These are phyloP conservation scores for Apophysomyces sp. DNA, from an alignment of 371 early-diverging fungal species.

Conservation along the genomic window DNA sequence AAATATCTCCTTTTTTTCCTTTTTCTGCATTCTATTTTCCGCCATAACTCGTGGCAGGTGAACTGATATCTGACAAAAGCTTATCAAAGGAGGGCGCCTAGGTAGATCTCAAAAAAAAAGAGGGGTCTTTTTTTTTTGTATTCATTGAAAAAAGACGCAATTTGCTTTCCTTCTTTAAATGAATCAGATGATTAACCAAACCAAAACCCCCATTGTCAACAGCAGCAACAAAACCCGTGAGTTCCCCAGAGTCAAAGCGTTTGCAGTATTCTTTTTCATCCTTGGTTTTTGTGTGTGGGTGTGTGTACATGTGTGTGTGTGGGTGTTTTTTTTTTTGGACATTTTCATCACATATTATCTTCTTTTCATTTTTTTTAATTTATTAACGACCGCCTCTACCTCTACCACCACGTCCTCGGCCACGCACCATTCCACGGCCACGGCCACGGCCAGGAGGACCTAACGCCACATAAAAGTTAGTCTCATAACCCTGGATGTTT, in stretches of 20 bases:
- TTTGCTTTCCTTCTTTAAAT: neutral
- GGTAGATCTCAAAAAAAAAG: neutral
- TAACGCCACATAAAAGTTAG: neutral
- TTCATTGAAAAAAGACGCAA: too few species aligned
- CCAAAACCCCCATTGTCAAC: too few species aligned
- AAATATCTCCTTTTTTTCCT: constrained; percentile 1
- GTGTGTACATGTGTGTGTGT: too few species aligned
- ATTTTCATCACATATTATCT: too few species aligned
- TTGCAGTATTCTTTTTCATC: too few species aligned
- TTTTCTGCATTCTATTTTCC: neutral
- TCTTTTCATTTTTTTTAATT: neutral
- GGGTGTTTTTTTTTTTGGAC: too few species aligned
- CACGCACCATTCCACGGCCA: constrained; percentile 52
- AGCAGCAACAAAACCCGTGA: too few species aligned
- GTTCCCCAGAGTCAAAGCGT: neutral
- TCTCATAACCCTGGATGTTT: neutral
- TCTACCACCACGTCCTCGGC: constrained; percentile 52
- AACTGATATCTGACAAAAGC: too few species aligned
- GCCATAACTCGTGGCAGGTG: neutral
- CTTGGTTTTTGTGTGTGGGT: too few species aligned
- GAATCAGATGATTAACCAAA: too few species aligned
- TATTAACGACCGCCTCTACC: constrained; percentile 28
- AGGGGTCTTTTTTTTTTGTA: neutral
- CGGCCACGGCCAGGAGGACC: constrained; percentile 41
- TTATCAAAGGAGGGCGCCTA: neutral